A percentile compares a stretch with the other conserved stretches of the same genome.
Conservation (phyloP, 306 rosid genomes). For the Ceratonia siliqua region DNA sequence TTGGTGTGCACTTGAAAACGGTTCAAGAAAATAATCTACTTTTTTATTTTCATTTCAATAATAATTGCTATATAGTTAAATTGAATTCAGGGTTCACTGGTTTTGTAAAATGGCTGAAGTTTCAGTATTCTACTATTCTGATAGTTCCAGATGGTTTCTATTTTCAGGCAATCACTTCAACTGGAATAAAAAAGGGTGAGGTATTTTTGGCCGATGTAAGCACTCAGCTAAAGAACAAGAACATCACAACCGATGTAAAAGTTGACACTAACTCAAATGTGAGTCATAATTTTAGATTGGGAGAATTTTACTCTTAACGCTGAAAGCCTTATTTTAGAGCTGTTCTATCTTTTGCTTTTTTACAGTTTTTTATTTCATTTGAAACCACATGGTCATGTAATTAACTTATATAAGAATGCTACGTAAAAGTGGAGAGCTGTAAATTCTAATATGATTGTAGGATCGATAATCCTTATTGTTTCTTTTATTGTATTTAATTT, state of each 20-base stretch:
- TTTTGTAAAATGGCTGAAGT: background rate
- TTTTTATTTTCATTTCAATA: background rate
- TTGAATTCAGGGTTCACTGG: background rate
- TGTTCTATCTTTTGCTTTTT: background rate
- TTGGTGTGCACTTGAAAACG: background rate
- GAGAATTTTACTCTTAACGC: background rate
- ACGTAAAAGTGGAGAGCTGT: background rate
- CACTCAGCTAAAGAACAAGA: slow-evolving; percentile 87
- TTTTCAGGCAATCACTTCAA: slow-evolving; percentile 74
- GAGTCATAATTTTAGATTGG: slow-evolving; percentile 31
- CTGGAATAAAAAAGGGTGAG: slow-evolving; percentile 82
- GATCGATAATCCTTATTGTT: background rate
- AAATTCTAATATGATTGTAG: background rate
- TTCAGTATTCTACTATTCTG: slow-evolving; percentile 1
- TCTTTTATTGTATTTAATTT: background rate
- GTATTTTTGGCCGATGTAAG: slow-evolving; percentile 70
- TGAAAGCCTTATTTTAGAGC: background rate
- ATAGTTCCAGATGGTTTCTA: slow-evolving; percentile 6
- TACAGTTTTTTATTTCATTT: background rate
- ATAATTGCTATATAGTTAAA: background rate
- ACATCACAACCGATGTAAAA: slow-evolving; percentile 87
- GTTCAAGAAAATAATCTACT: background rate
- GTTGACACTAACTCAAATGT: slow-evolving; percentile 90
- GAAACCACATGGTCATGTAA: background rate
- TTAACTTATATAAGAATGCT: background rate